phyloP scores from a whole-genome alignment of 2,329 filamentous ascomycete species.

The Fusarium sp. region DNA sequence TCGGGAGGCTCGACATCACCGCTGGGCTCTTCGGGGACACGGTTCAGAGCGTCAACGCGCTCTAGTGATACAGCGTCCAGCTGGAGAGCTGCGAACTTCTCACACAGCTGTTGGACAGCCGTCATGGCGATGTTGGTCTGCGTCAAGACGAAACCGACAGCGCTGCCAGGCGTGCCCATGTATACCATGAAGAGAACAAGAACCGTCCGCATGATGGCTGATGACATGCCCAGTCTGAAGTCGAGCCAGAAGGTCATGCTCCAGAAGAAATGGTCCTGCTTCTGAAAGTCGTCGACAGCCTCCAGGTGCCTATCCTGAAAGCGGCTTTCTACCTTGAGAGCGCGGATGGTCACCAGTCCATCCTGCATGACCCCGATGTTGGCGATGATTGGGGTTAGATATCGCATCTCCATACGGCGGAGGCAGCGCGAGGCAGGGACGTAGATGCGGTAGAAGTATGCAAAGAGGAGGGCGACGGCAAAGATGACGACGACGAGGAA shows the following conservation, averaged over 20 bases:
- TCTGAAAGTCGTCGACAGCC: slow-evolving; percentile 89
- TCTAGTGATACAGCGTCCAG: slow-evolving; percentile 94
- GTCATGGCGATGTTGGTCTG: slow-evolving; percentile 53
- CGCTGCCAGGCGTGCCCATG: slow-evolving; percentile 77
- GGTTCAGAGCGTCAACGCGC: slow-evolving; percentile 82
- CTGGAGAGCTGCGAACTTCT: slow-evolving; percentile 83
- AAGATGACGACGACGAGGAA: slow-evolving; percentile 79
- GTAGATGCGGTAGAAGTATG: slow-evolving; percentile 80
- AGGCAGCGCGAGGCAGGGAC: slow-evolving; percentile 86
- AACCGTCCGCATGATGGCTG: slow-evolving; percentile 77
- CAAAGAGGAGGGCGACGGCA: slow-evolving; percentile 73
- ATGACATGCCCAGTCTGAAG: slow-evolving; percentile 72
- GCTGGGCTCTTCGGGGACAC: slow-evolving; percentile 78
- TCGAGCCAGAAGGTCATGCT: slow-evolving; percentile 86
- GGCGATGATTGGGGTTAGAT: slow-evolving; percentile 86
- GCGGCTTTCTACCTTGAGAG: slow-evolving; percentile 79
- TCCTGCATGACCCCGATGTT: slow-evolving; percentile 91
- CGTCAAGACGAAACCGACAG: slow-evolving; percentile 85
- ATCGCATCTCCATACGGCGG: slow-evolving; percentile 88
- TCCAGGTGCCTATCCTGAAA: slow-evolving; percentile 84
- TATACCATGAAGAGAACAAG: slow-evolving; percentile 80
- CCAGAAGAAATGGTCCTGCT: slow-evolving; percentile 97
- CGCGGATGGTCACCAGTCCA: slow-evolving; percentile 86
- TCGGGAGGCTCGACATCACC: slow-evolving; percentile 77
- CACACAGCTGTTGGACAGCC: slow-evolving; percentile 69